A percentile compares a stretch with the other conserved stretches of the same genome.
These are phyloP conservation scores for Amylostereum areolatum DNA, from an alignment of 1,284 basidiomycete genomes.

Conservation along the genomic window DNA sequence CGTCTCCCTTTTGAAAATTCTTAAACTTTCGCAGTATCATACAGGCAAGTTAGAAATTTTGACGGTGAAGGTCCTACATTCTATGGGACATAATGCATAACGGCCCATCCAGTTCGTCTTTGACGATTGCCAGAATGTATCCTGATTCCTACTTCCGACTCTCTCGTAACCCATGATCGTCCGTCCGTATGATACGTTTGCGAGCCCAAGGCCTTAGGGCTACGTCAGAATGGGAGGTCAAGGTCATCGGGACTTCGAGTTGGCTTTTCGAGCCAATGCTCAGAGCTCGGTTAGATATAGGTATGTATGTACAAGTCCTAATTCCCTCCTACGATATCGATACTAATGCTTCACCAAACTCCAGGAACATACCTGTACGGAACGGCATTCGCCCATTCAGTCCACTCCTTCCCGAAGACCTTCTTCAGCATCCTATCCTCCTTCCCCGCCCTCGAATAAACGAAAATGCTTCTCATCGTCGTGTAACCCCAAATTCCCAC, in stretches of 20 bases:
- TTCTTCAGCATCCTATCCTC: conserved; percentile 49
- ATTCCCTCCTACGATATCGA: neutral
- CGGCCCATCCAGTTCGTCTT: too few species aligned
- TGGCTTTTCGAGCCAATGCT: neutral
- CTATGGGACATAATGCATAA: too few species aligned
- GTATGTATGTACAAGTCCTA: neutral
- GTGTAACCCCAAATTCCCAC: conserved; percentile 37
- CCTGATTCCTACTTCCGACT: neutral
- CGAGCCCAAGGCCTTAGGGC: neutral
- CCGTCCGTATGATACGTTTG: neutral
- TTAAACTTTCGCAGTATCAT: too few species aligned
- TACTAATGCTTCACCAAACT: neutral
- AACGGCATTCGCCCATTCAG: conserved; percentile 38
- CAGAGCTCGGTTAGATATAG: neutral
- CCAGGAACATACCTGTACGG: conserved; percentile 19
- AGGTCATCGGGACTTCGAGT: neutral
- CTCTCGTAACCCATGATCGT: neutral
- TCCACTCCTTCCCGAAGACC: conserved; percentile 47
- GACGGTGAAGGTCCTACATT: too few species aligned
- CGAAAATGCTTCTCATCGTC: conserved; percentile 46
- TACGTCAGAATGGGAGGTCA: neutral
- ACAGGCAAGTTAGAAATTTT: too few species aligned
- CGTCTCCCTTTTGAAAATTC: too few species aligned
- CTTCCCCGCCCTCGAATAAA: conserved; percentile 40
- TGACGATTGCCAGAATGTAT: too few species aligned